A percentile compares a stretch with the other conserved stretches of the same genome.
These are phyloP conservation scores for Diophrys sp. DNA, from an alignment of 73 alveolate species.

Conservation along the genomic window DNA sequence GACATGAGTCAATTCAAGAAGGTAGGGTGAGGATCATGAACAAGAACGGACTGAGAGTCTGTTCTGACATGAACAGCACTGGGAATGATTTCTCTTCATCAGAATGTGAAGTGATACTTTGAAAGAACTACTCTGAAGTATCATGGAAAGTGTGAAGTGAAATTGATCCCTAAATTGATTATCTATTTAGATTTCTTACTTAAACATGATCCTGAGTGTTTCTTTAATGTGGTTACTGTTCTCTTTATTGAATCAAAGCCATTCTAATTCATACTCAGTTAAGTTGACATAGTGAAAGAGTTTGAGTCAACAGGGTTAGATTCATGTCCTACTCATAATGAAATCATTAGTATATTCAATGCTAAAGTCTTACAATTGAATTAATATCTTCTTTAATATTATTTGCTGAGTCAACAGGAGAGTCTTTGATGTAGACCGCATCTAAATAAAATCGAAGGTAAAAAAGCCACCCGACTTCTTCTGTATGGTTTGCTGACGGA, in stretches of 20 bases:
- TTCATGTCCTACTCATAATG: conserved; percentile 25
- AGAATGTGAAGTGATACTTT: no score
- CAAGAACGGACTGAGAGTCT: background rate
- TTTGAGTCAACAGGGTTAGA: conserved; percentile 32
- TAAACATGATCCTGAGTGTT: conserved; percentile 40
- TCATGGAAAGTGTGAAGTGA: no score
- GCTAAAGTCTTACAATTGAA: conserved; percentile 1
- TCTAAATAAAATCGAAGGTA: no score
- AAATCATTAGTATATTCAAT: conserved; percentile 8
- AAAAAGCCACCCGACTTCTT: no score
- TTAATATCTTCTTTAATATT: no score
- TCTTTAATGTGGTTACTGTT: conserved; percentile 23
- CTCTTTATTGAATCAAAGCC: conserved; percentile 34
- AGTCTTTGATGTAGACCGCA: no score
- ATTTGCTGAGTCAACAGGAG: no score
- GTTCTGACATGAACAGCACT: no score
- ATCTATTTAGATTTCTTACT: conserved; percentile 24
- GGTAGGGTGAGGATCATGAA: conserved; percentile 1
- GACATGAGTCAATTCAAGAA: background rate
- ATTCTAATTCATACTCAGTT: conserved; percentile 18
- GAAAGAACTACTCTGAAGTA: no score
- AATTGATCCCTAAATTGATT: no score
- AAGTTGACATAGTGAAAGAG: conserved; percentile 21
- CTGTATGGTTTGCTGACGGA: no score
- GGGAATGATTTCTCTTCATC: no score